Conservation (phyloP, 768 basidiomycete genomes). For the Serendipita sp. region DNA sequence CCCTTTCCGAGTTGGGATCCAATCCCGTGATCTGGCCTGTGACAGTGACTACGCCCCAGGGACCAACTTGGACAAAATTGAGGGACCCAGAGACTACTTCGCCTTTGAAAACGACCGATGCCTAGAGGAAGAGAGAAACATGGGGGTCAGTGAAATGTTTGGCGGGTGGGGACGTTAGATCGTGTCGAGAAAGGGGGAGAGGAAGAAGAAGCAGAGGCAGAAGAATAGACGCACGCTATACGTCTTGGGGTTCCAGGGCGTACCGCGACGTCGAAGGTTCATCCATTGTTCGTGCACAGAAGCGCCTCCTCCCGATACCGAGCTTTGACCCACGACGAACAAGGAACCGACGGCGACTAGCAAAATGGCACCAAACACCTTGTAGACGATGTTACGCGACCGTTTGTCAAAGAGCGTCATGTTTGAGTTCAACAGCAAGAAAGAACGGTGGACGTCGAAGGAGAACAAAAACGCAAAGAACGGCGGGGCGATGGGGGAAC, state of each 20-base stretch:
- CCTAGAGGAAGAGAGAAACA: slow-evolving; percentile 22
- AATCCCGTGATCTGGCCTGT: slow-evolving; percentile 48
- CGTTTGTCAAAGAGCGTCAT: too few relatives aligned
- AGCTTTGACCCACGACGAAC: too few relatives aligned
- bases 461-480: too few relatives aligned
- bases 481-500: too few relatives aligned
- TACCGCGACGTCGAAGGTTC: neutral
- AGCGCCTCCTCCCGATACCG: neutral
- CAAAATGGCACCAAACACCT: neutral
- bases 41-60: slow-evolving; percentile 39
- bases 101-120: slow-evolving; percentile 46
- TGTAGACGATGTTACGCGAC: neutral
- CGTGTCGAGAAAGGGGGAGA: neutral
- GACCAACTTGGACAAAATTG: slow-evolving; percentile 40
- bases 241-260: neutral
- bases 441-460: too few relatives aligned
- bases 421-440: too few relatives aligned
- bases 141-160: too few relatives aligned
- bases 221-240: neutral
- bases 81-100: slow-evolving; percentile 51
- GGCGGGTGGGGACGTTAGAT: too few relatives aligned
- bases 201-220: neutral
- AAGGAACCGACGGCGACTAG: neutral
- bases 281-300: neutral
- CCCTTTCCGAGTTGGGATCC: slow-evolving; percentile 40